These are phyloP conservation scores for Lyophyllum decastes DNA, from an alignment of 768 basidiomycete species.

Conservation along the genomic window DNA sequence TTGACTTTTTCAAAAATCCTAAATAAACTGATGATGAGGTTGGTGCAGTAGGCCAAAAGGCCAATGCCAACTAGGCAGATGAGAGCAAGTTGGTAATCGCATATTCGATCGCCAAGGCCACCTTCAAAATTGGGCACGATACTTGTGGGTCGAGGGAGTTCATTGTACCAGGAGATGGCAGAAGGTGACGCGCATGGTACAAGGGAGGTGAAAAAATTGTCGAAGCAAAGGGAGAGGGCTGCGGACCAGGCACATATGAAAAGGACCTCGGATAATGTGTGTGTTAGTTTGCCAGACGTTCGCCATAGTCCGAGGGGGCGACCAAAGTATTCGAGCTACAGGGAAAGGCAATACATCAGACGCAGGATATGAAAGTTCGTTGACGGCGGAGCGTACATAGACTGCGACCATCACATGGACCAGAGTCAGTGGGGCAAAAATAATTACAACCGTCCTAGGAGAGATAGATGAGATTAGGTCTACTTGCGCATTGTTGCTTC, in stretches of 20 bases:
- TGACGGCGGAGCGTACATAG: conserved; percentile 56
- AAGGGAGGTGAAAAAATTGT: conserved; percentile 88
- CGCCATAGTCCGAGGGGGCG: conserved; percentile 91
- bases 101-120: conserved; percentile 58
- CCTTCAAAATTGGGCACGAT: conserved; percentile 43
- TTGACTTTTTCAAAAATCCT: conserved; percentile 91
- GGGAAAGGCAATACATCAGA: conserved; percentile 15
- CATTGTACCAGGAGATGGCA: conserved; percentile 72
- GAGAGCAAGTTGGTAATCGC: conserved; percentile 74
- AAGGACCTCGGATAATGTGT: conserved; percentile 85
- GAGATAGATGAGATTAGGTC: background rate
- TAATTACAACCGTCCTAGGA: conserved; percentile 74
- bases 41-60: conserved; percentile 79
- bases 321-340: conserved; percentile 89
- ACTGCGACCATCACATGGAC: conserved; percentile 85
- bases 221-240: conserved; percentile 83
- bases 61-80: conserved; percentile 79
- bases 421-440: conserved; percentile 82
- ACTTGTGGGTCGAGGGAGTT: conserved; percentile 54
- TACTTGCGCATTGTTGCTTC: background rate
- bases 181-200: conserved; percentile 71
- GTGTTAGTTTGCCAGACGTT: conserved; percentile 82
- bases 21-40: conserved; percentile 82
- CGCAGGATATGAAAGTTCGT: background rate
- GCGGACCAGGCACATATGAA: conserved; percentile 96